A percentile compares a stretch with the other conserved stretches of the same genome.
phyloP scores from a whole-genome alignment of 2,329 filamentous ascomycete species.

The Paramyrothecium sp. region DNA sequence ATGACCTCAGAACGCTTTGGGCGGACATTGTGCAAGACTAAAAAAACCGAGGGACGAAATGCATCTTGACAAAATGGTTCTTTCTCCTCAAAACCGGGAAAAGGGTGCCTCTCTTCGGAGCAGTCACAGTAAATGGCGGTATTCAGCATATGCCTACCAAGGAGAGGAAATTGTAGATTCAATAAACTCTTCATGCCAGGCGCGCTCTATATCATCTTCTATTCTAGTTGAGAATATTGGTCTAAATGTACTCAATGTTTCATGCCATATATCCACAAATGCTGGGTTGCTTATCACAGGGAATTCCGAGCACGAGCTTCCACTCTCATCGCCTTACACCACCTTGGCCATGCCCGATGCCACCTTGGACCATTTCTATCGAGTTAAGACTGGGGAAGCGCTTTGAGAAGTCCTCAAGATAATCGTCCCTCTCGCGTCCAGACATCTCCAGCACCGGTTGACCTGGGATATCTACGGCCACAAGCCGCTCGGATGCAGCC shows the following conservation, averaged over 20 bases:
- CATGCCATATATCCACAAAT: background rate
- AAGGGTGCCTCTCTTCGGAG: too few relatives aligned
- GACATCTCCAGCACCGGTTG: conserved; percentile 55
- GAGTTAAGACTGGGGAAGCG: conserved; percentile 82
- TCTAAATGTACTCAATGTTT: background rate
- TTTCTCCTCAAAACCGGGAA: too few relatives aligned
- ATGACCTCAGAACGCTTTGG: too few relatives aligned
- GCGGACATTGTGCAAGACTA: too few relatives aligned
- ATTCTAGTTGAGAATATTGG: background rate
- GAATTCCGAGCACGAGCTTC: background rate
- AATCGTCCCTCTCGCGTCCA: conserved; percentile 61
- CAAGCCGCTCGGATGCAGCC: conserved; percentile 33
- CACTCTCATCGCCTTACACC: conserved; percentile 17
- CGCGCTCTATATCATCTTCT: background rate
- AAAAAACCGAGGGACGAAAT: too few relatives aligned
- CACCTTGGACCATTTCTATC: conserved; percentile 85
- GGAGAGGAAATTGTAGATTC: too few relatives aligned
- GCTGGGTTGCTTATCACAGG: too few relatives aligned
- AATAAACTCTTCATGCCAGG: background rate
- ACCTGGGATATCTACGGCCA: conserved; percentile 45
- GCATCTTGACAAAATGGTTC: too few relatives aligned
- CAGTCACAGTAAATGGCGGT: too few relatives aligned
- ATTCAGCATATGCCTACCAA: too few relatives aligned
- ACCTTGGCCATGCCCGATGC: conserved; percentile 34
- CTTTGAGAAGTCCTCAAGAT: conserved; percentile 71